phyloP scores from a whole-genome alignment of 768 basidiomycete genomes.

The Leccinum disarticulatum region DNA sequence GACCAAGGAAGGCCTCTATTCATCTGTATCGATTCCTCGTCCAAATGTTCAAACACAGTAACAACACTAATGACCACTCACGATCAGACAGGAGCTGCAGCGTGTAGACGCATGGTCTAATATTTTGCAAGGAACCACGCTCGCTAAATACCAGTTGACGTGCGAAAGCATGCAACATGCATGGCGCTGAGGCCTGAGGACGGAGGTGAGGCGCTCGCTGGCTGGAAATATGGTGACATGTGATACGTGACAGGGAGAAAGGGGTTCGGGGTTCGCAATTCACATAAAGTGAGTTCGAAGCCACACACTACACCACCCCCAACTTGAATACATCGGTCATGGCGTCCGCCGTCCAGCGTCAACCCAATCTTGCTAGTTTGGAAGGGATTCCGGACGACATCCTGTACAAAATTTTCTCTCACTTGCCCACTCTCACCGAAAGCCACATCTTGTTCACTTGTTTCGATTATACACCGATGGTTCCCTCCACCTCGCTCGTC shows the following conservation, averaged over 20 bases:
- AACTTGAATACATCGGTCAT: neutral
- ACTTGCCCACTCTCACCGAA: conserved; percentile 7
- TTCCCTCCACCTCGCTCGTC: neutral
- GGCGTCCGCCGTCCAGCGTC: neutral
- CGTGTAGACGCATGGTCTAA: no score
- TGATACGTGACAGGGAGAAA: no score
- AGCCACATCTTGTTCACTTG: neutral
- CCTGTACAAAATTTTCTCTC: conserved; percentile 10
- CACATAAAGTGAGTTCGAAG: no score
- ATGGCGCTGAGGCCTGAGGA: no score
- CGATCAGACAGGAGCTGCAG: no score
- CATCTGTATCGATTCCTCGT: no score
- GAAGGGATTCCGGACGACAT: conserved; percentile 14
- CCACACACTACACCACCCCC: neutral
- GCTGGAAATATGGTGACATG: no score
- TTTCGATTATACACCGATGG: neutral
- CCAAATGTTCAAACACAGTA: no score
- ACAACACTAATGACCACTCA: no score
- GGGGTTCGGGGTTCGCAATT: no score
- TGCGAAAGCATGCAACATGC: neutral
- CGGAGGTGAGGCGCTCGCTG: no score
- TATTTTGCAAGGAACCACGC: neutral
- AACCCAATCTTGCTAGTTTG: neutral
- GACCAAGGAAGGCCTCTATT: no score
- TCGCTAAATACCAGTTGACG: neutral